Conservation (phyloP, 768 basidiomycete genomes). For the Hebeloma cylindrosporum region DNA sequence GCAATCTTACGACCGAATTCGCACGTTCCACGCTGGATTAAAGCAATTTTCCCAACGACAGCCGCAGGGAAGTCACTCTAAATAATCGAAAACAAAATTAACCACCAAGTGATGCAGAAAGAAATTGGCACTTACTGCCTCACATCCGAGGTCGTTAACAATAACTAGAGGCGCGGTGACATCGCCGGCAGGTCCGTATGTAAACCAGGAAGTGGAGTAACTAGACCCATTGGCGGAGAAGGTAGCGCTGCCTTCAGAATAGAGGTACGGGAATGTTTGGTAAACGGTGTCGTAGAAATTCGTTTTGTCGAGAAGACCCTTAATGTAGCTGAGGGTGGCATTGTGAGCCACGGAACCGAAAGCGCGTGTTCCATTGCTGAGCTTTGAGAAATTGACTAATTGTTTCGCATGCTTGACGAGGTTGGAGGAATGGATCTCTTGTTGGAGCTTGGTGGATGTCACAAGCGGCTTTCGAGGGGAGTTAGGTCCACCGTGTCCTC, state of each 20-base stretch:
- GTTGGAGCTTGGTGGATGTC: conserved; percentile 6
- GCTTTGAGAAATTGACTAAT: conserved; percentile 27
- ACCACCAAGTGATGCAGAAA: not conserved
- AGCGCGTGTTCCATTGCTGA: conserved; percentile 27
- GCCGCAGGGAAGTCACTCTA: conserved; percentile 25
- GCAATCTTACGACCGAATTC: conserved; percentile 28
- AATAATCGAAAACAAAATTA: not conserved
- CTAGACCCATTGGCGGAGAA: conserved; percentile 17
- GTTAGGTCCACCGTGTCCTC: not conserved
- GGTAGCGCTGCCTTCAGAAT: conserved; percentile 23
- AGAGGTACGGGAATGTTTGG: conserved; percentile 32
- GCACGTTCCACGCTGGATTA: conserved; percentile 30
- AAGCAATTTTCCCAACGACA: conserved; percentile 27
- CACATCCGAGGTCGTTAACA: conserved; percentile 28
- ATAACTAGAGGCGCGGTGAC: conserved; percentile 25
- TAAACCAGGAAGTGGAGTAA: conserved; percentile 20
- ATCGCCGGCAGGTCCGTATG: conserved; percentile 26
- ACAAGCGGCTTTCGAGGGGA: conserved; percentile 14
- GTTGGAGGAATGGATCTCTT: conserved; percentile 13
- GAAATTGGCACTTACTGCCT: conserved; percentile 15
- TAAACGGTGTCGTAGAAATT: conserved; percentile 28
- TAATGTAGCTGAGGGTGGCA: conserved; percentile 30
- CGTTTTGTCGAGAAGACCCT: conserved; percentile 25
- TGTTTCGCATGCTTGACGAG: conserved; percentile 29
- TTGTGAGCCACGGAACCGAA: conserved; percentile 32